These are phyloP conservation scores for Wickerhamiella qilinensis DNA, from an alignment of 805 yeast species.

Conservation along the genomic window DNA sequence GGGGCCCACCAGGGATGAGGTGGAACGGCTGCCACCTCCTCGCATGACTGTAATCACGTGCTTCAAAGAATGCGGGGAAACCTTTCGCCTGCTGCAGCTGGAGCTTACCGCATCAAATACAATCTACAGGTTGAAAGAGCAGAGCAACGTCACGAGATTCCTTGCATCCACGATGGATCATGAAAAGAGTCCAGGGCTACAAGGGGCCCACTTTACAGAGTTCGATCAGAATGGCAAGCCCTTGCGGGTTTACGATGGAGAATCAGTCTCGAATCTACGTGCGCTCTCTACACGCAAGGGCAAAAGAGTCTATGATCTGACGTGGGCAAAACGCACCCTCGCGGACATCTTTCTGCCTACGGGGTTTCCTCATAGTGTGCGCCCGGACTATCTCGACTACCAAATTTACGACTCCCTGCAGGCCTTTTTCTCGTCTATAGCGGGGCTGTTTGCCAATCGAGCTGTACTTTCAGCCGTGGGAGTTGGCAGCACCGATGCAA, in stretches of 20 bases:
- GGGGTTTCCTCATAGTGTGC: slow-evolving; percentile 23
- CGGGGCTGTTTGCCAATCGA: slow-evolving; percentile 21
- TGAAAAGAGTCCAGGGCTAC: neutral
- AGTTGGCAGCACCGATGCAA: slow-evolving; percentile 23
- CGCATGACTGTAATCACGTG: too few species aligned
- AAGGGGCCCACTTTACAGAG: slow-evolving; percentile 5
- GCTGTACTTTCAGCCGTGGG: slow-evolving; percentile 23
- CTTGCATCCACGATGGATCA: neutral
- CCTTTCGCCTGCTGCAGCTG: too few species aligned
- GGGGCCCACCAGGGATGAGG: too few species aligned
- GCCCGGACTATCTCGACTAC: slow-evolving; percentile 20
- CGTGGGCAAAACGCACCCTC: slow-evolving; percentile 10
- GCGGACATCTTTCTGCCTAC: slow-evolving; percentile 22
- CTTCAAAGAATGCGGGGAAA: too few species aligned
- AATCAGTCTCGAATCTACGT: neutral
- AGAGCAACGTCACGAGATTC: neutral
- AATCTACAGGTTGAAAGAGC: too few species aligned
- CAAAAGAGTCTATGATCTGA: slow-evolving; percentile 5
- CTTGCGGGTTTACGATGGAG: neutral
- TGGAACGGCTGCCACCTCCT: too few species aligned
- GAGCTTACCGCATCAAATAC: neutral
- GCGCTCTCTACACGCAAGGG: neutral
- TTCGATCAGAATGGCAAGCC: slow-evolving; percentile 13
- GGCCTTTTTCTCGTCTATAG: slow-evolving; percentile 23
- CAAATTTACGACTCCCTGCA: slow-evolving; percentile 25